Base-by-base conservation (phyloP, 345 rosid genomes). In the Gossypium turneri region DNA sequence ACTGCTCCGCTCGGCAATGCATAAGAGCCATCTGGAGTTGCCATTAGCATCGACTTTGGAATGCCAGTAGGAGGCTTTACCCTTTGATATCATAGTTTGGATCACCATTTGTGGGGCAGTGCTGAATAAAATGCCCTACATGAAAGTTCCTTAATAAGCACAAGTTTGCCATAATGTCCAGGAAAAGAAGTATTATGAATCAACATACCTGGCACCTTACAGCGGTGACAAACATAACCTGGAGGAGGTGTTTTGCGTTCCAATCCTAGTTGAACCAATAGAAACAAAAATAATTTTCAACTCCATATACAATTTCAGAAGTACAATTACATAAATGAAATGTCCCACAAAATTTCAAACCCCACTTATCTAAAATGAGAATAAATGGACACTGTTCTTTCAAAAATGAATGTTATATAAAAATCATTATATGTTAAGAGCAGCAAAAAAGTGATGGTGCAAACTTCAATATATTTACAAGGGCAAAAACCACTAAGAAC, bases 41-140 rank as follows among this genome's bases (percentile, higher is more conserved):
- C 88, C 92, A 91, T 86, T 68, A 96, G 84, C 99, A 96, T 96
- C 29, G 99, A 96, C 86, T 93, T 96, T 41, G 99, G 98, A 72
- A 96, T 93, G 45, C 99, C 99, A 44, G 98, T 96, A 16, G 98
- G 97, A 76, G 92, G 98, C 80, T 89, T 96, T 73, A 90, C 93
- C 83, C 98, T 89, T 87, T 96, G 61, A 96, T 84, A 82, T 96
- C 97, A 70, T 79, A 96, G 76, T 61, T 88, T 34, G 99, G 99
- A 81, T 96, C 98, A 59, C 99, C 99, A 78, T 96, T 93, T 61
- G 99, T 96, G 70, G 98, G 97, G 66, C 98, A 96, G 76, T 96
- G 99, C 86, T 96, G 99, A 77, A 96, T 93, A 81, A 89, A 93
- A 86, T 96, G 99, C 24, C 99, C 99, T 95, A 86, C 74, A 69